A percentile compares a stretch with the other conserved stretches of the same genome.
Conservation (phyloP, 331 rosid species). For the Quercus tomentella region DNA sequence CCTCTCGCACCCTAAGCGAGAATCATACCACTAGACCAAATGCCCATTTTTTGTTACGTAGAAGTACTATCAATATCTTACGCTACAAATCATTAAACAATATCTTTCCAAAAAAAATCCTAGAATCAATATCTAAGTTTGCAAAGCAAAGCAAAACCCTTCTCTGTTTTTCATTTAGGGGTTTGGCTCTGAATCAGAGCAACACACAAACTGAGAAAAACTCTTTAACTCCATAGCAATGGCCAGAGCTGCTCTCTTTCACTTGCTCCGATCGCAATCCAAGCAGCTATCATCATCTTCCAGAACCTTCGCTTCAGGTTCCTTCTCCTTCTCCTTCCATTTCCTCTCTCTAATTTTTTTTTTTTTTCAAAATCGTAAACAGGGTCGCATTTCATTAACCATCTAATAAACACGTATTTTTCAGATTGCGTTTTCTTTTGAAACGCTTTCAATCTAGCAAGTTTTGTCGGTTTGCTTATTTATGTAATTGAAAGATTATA, state of each 20-base stretch:
- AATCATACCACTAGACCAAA: constrained; percentile 20
- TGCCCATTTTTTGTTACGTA: background rate
- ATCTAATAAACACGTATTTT: too few relatives aligned
- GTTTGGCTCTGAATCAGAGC: background rate
- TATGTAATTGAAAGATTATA: too few relatives aligned
- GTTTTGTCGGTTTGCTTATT: too few relatives aligned
- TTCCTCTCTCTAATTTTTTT: background rate
- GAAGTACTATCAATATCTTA: too few relatives aligned
- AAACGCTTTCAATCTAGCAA: too few relatives aligned
- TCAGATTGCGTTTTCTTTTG: too few relatives aligned
- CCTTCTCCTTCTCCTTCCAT: background rate
- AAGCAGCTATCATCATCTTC: constrained; percentile 19
- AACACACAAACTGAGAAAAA: background rate
- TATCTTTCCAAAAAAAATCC: too few relatives aligned
- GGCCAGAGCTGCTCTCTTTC: constrained; percentile 57
- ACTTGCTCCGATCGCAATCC: constrained; percentile 52
- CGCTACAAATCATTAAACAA: too few relatives aligned
- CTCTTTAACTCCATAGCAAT: constrained; percentile 8
- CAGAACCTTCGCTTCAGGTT: constrained; percentile 40
- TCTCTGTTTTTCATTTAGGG: background rate
- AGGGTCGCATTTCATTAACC: too few relatives aligned
- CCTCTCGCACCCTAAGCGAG: constrained; percentile 46
- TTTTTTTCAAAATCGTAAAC: background rate
- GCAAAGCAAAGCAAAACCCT: background rate
- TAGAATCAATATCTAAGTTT: background rate